A percentile compares a stretch with the other conserved stretches of the same genome.
Evolutionary conservation across 306 rosid species (phyloP).

Genomic region (Neltuma alba): DNA sequence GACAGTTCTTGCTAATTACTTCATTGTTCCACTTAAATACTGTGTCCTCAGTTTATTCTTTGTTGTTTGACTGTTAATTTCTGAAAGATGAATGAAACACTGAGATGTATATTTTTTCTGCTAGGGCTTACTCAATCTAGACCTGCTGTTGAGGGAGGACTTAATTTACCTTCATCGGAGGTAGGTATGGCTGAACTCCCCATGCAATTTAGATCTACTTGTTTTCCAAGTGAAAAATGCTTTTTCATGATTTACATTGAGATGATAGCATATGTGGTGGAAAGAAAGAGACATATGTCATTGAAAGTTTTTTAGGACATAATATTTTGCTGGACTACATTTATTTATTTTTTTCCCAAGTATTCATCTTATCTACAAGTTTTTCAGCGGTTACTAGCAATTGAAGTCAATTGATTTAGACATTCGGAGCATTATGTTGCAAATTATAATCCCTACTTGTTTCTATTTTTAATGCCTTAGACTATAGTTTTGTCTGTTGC

Average conservation of each 20-base stretch:
- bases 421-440: slow-evolving; percentile 5
- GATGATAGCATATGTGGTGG: not conserved
- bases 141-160: slow-evolving; percentile 60
- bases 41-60: slow-evolving; percentile 22
- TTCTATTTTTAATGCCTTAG: slow-evolving; percentile 1
- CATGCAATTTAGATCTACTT: slow-evolving; percentile 5
- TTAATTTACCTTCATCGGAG: slow-evolving; percentile 70
- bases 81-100: slow-evolving; percentile 30
- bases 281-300: not conserved
- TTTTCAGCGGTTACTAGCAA: not conserved
- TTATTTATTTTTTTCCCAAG: not conserved
- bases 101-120: slow-evolving; percentile 44
- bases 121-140: slow-evolving; percentile 73
- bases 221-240: slow-evolving; percentile 20
- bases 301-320: not conserved
- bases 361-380: not conserved
- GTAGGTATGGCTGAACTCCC: slow-evolving; percentile 60
- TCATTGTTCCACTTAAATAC: slow-evolving; percentile 9
- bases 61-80: slow-evolving; percentile 11
- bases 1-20: slow-evolving; percentile 19
- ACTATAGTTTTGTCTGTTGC: not conserved
- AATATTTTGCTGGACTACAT: not conserved
- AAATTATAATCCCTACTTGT: not conserved
- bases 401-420: not conserved
- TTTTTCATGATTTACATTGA: slow-evolving; percentile 2